Evolutionary conservation across 2,329 filamentous ascomycete genomes (phyloP).

Genomic region (Trichoderma citrinoviride): DNA sequence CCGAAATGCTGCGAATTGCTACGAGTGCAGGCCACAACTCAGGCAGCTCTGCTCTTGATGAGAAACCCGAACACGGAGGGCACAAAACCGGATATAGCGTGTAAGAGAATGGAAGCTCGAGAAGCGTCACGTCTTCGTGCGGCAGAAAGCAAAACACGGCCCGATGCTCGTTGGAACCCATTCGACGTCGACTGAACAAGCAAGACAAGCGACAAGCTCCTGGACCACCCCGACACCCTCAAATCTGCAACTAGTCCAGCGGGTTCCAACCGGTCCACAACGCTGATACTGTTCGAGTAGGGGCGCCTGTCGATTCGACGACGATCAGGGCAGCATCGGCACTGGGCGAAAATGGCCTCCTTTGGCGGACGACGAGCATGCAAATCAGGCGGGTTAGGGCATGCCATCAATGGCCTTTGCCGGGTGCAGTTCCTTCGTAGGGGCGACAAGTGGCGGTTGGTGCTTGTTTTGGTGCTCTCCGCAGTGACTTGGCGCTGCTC

Average conservation of each 20-base stretch:
- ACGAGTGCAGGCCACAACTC: background rate
- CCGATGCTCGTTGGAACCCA: background rate
- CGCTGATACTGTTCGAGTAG: background rate
- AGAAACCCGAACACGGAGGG: background rate
- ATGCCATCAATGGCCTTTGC: background rate
- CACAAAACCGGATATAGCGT: background rate
- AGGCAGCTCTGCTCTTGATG: background rate
- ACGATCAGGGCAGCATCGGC: background rate
- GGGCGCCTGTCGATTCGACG: background rate
- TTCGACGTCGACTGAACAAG: background rate
- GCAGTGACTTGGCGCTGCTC: too few species aligned
- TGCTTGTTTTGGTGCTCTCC: background rate
- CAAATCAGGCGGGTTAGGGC: background rate
- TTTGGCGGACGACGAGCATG: background rate
- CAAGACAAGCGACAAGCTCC: too few species aligned
- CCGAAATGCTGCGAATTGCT: background rate
- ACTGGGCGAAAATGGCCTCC: background rate
- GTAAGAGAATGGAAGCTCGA: background rate
- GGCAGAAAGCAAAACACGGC: slow-evolving; percentile 3
- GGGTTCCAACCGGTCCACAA: background rate
- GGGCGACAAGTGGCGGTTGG: background rate
- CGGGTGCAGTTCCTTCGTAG: background rate
- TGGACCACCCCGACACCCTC: background rate
- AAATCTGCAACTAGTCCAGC: background rate
- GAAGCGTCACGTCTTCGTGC: background rate